A percentile compares a stretch with the other conserved stretches of the same genome.
Evolutionary conservation across 2,329 filamentous ascomycete species (phyloP).

Genomic region (Mollisiaceae sp.): DNA sequence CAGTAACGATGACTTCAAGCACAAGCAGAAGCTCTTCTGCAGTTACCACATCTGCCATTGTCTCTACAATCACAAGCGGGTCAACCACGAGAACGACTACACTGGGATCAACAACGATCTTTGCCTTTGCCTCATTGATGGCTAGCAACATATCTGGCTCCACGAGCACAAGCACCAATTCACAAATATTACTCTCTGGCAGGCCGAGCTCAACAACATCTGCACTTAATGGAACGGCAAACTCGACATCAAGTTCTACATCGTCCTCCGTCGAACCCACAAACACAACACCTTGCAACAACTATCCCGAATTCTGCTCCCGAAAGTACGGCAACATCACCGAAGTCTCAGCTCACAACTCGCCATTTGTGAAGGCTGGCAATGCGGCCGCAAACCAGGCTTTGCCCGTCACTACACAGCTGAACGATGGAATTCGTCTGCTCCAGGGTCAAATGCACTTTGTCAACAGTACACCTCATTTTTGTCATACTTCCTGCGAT

Average conservation of each 20-base stretch:
- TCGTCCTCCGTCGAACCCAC: conserved; percentile 54
- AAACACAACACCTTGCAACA: conserved; percentile 83
- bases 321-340: conserved; percentile 84
- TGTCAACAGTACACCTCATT: conserved; percentile 67
- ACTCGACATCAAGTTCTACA: conserved; percentile 52
- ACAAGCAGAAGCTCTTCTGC: conserved; percentile 33
- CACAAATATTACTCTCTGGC: conserved; percentile 45
- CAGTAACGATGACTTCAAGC: conserved; percentile 34
- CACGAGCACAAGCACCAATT: conserved; percentile 42
- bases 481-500: conserved; percentile 86
- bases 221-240: conserved; percentile 52
- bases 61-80: conserved; percentile 36
- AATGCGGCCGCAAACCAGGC: conserved; percentile 80
- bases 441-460: conserved; percentile 69
- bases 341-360: conserved; percentile 79
- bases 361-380: conserved; percentile 72
- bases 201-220: conserved; percentile 40
- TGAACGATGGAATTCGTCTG: conserved; percentile 77
- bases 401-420: conserved; percentile 68
- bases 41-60: conserved; percentile 34
- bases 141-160: conserved; percentile 39
- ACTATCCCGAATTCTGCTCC: conserved; percentile 75
- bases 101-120: conserved; percentile 38
- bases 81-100: conserved; percentile 35
- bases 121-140: conserved; percentile 31